Evolutionary conservation across 208 protist species (phyloP).

Genomic region (Trypanosomatidae sp.): DNA sequence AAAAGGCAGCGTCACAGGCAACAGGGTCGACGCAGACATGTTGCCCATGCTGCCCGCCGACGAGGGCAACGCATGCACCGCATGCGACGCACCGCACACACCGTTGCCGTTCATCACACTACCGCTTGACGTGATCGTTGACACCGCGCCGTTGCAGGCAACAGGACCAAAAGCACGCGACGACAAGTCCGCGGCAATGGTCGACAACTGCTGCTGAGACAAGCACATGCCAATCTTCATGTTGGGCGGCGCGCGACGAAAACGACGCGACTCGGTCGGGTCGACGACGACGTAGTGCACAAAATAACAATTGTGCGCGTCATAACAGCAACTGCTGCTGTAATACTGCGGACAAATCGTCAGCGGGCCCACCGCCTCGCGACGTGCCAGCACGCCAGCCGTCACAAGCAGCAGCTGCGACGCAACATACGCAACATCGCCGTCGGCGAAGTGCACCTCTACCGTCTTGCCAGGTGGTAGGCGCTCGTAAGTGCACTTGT

Average conservation of each 20-base stretch:
- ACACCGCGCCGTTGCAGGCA: no score
- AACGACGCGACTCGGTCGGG: constrained; percentile 33
- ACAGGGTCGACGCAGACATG: no score
- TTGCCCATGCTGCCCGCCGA: no score
- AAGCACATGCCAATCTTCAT: no score
- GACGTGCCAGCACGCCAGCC: constrained; percentile 21
- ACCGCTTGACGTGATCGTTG: no score
- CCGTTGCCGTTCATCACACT: no score
- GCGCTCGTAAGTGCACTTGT: constrained; percentile 37
- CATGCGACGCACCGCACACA: no score
- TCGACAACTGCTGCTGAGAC: no score
- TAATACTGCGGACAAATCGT: constrained; percentile 76
- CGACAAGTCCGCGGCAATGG: no score
- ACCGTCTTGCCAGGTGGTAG: constrained; percentile 28
- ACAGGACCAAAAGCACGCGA: no score
- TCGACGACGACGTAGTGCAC: constrained; percentile 67
- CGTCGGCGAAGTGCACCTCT: constrained; percentile 41
- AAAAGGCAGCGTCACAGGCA: no score
- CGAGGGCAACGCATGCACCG: no score
- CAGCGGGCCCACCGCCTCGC: constrained; percentile 20
- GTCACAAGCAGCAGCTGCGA: constrained; percentile 11
- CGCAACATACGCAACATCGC: constrained; percentile 25
- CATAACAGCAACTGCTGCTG: constrained; percentile 71
- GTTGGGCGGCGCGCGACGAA: constrained; percentile 39
- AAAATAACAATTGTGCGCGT: constrained; percentile 53